Percentiles rank a stretch among this genome's conserved stretches.
Conservation (phyloP, 441 rosid species). For the Erysimum pusillum region DNA sequence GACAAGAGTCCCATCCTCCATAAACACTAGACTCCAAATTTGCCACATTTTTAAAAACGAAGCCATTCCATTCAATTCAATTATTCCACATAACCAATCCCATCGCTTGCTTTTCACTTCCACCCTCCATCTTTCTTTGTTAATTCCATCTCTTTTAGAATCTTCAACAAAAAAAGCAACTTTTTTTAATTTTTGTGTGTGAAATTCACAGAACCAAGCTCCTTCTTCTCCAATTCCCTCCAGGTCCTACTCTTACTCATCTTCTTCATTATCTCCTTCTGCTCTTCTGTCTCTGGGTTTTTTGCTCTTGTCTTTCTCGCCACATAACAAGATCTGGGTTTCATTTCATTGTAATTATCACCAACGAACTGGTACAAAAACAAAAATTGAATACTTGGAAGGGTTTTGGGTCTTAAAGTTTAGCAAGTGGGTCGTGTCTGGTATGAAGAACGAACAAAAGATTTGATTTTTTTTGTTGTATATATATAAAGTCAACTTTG, state of each 20-base stretch:
- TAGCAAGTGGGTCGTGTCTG: not conserved
- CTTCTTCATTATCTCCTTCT: conserved; percentile 13
- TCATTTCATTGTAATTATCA: conserved; percentile 26
- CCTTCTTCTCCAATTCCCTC: conserved; percentile 19
- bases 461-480: conserved; percentile 12
- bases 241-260: conserved; percentile 33
- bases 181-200: not conserved
- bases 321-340: conserved; percentile 36
- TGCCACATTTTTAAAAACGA: not conserved
- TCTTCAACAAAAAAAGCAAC: not conserved
- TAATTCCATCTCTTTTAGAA: conserved; percentile 28
- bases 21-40: conserved; percentile 28
- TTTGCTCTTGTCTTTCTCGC: not conserved
- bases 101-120: conserved; percentile 32
- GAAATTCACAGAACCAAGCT: conserved; percentile 19
- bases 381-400: conserved; percentile 16
- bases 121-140: conserved; percentile 11
- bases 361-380: not conserved
- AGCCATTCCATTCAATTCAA: conserved; percentile 7
- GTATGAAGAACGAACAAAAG: conserved; percentile 21
- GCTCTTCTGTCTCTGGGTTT: conserved; percentile 22
- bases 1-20: conserved; percentile 28
- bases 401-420: not conserved
- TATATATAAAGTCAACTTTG: conserved; percentile 10
- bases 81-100: conserved; percentile 37